Base-by-base conservation (phyloP, 352 stramenopile genomes). In the Pythium angustatum region DNA sequence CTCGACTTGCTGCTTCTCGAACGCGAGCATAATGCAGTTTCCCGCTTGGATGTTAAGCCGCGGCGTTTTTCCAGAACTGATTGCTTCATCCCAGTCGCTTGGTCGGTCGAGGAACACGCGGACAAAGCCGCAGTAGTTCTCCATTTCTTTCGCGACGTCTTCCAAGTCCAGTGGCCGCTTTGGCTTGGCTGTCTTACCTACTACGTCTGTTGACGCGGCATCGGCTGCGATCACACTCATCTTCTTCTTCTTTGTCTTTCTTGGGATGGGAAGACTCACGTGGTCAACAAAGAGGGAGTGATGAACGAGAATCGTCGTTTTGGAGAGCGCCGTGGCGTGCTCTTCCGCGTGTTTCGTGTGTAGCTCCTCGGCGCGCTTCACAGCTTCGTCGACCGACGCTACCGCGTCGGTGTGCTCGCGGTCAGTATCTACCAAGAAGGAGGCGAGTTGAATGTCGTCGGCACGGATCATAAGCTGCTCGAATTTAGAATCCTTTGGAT, bases 1-100 rank as follows among this genome's bases (percentile, higher is more conserved):
- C 55, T 90, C 78, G 4, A 91, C 55, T 34, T 91, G 83, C 28
- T 85, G 78, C 9, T 79, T 74, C 61, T 91, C 84, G 2, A 89
- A 49, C 1, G 73, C 59, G 17, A 90, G 19, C n/a, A 56, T 52
- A 4, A 79, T 68, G n/a, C 44, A 66, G 12, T 12, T 56, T 14
- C 59, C 53, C 10, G 53, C 43, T 33, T 49, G 50, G 6, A 68
- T 50, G 6, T 44, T 58, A 17, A 68, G 50, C 17, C 47, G 53
- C 34, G 41, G 54, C n/a, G 70, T 63, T 33, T 67, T 62, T 51
- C 33, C 2, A 24, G 33, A 28, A 11, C 24, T 28, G 11, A 38
- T 27, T 3, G n/a, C 12, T 3, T 28, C 14, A 22, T 60, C 44
- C 80, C 80, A 91, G 40, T 85, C 79, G 24, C 19, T 36, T 14